Percentiles rank a stretch among this genome's conserved stretches.
phyloP scores from a whole-genome alignment of 176 grass and related monocot genomes.

The Saccharum officinarum region DNA sequence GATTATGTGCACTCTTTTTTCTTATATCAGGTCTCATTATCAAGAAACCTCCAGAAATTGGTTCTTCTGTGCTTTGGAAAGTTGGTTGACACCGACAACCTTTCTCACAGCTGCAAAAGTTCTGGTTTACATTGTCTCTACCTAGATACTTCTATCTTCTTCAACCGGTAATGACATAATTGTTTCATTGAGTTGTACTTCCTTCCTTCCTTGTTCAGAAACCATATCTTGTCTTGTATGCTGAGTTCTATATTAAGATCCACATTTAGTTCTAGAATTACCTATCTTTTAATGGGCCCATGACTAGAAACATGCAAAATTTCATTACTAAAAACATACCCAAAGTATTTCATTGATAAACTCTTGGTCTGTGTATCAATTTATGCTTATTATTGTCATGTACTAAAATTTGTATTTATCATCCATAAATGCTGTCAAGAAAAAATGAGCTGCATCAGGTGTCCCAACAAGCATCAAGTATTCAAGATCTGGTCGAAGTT shows the following conservation, averaged over 20 bases:
- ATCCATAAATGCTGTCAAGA: constrained; percentile 48
- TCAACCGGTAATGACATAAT: constrained; percentile 51
- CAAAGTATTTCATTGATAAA: constrained; percentile 13
- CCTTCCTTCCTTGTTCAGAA: constrained; percentile 26
- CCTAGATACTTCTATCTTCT: constrained; percentile 90
- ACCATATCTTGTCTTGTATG: constrained; percentile 20
- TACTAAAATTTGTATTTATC: constrained; percentile 10
- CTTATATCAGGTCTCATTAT: constrained; percentile 72
- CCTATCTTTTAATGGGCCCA: constrained; percentile 9
- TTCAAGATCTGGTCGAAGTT: constrained; percentile 94
- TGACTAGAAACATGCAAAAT: constrained; percentile 9
- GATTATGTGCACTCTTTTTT: constrained; percentile 29
- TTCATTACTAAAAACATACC: constrained; percentile 27
- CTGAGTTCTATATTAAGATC: not conserved
- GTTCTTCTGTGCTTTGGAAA: constrained; percentile 76
- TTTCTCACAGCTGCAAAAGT: constrained; percentile 14
- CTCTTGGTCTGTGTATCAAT: not conserved
- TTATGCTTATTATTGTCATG: constrained; percentile 16
- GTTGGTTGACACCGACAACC: constrained; percentile 47
- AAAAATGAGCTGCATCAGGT: constrained; percentile 99
- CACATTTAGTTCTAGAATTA: constrained; percentile 23
- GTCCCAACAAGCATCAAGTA: constrained; percentile 95
- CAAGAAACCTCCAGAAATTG: constrained; percentile 73
- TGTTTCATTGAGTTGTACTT: constrained; percentile 20
- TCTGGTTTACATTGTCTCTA: constrained; percentile 78